Base-by-base conservation (phyloP, 2,329 filamentous ascomycete genomes). In the Pyrenophora graminea region DNA sequence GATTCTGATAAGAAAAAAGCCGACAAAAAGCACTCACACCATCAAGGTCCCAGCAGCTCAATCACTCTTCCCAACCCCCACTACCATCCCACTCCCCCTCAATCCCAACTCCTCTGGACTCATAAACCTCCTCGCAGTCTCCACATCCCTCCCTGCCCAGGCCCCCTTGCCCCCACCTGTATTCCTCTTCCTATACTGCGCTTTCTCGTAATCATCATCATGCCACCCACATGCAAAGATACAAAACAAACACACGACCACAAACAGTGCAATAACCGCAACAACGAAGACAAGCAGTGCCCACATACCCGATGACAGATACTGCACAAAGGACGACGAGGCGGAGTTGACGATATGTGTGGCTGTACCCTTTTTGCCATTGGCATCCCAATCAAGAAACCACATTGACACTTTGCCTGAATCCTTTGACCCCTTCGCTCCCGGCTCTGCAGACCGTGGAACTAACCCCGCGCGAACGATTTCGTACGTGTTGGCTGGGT, bases 21-120 rank as follows among this genome's bases (percentile, higher is more conserved):
- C 23, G 6, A 25, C 23, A 5, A 6, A 25, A 25, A 25, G 15
- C 3, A 25, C 6, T 2, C 23, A 25, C 6, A 6, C 6, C 23
- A 9, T 8, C 8, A 7, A 25, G 23, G 10, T 13, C 15, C 25
- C 32, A 12, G 12, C 12, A 12, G 4, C 27, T 63, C 48, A 72
- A 62, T 72, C 69, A 55, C 62, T 69, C 55, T 72, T 72, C 39
- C 63, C 68, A 23, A 69, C 56, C 12, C 67, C 69, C 6, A 70
- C 63, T 17, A 70, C 63, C 43, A 45, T 67, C 21, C 59, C 65
- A 21, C 59, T 53, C 25, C 56, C 52, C 42, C 58, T 48, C n/a
- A 69, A 38, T 17, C 63, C 66, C 45, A 70, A 40, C 46, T 70
- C 66, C 23, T 68, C 62, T 7, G 63, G 53, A 30, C 60, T 69